Evolutionary conservation across 1,284 basidiomycete genomes (phyloP).

Genomic region (Ustilago sp.): DNA sequence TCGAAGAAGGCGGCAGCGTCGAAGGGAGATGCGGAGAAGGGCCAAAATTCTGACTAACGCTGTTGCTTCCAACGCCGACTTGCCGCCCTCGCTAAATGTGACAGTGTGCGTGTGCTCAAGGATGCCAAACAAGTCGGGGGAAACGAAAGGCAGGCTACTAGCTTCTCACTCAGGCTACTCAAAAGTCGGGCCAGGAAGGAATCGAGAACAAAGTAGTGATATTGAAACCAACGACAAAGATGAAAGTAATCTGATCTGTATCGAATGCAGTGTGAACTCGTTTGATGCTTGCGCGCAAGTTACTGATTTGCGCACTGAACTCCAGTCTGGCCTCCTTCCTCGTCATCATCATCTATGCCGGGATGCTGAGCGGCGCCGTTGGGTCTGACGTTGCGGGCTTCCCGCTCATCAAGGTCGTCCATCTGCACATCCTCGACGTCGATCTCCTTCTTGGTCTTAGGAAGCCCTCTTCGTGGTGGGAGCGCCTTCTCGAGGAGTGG

Average conservation of each 20-base stretch:
- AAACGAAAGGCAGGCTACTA: too few relatives aligned
- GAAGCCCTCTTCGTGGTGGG: conserved; percentile 80
- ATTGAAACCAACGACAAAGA: conserved; percentile 58
- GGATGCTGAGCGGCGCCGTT: conserved; percentile 71
- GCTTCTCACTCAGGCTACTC: too few relatives aligned
- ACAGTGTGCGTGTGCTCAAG: too few relatives aligned
- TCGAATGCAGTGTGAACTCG: too few relatives aligned
- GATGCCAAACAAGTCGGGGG: too few relatives aligned
- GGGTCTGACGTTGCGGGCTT: conserved; percentile 72
- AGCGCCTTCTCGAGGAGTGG: conserved; percentile 86
- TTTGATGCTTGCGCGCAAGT: too few relatives aligned
- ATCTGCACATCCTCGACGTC: conserved; percentile 86
- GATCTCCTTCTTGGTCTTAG: conserved; percentile 77
- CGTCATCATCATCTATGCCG: conserved; percentile 82
- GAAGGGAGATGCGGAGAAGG: conserved; percentile 30
- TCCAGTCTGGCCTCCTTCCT: conserved; percentile 66
- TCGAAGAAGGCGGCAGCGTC: conserved; percentile 16
- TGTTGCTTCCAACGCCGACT: too few relatives aligned
- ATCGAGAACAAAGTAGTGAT: conserved; percentile 51
- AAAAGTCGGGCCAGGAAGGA: conserved; percentile 65
- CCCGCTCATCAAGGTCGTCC: conserved; percentile 83
- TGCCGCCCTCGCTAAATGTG: too few relatives aligned
- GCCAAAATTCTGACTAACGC: too few relatives aligned
- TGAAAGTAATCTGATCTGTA: conserved; percentile 43
- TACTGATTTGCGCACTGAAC: conserved; percentile 65